These are phyloP conservation scores for Lolium multiflorum DNA, from an alignment of 176 grass and related monocot species.

Conservation along the genomic window DNA sequence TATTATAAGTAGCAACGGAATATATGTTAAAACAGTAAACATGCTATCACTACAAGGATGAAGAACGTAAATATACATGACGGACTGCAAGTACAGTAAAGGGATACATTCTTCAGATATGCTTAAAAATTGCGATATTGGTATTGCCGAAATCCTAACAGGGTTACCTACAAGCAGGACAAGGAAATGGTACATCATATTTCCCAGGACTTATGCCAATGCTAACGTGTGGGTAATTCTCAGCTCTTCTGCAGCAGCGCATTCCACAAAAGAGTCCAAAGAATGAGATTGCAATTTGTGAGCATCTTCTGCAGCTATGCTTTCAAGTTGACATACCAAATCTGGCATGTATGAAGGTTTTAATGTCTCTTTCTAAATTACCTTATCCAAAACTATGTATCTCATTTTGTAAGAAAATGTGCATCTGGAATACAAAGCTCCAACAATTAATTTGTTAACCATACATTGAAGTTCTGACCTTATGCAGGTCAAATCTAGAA, in stretches of 20 bases:
- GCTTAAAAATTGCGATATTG: background rate
- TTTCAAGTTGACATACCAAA: too few species aligned
- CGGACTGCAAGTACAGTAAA: too few species aligned
- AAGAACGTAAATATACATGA: too few species aligned
- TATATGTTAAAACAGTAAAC: too few species aligned
- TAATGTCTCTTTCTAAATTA: constrained; percentile 8
- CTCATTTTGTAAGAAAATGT: too few species aligned
- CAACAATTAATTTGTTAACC: too few species aligned
- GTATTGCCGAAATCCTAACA: constrained; percentile 4
- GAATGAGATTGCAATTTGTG: constrained; percentile 44
- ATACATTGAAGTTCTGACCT: constrained; percentile 28
- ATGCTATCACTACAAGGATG: too few species aligned
- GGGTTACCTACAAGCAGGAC: background rate
- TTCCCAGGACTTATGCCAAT: background rate
- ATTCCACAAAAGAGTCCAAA: constrained; percentile 38
- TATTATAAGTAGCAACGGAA: too few species aligned
- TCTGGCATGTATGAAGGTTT: too few species aligned
- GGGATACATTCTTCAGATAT: too few species aligned
- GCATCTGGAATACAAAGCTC: background rate
- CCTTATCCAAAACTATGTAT: constrained; percentile 31
- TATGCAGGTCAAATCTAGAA: constrained; percentile 40
- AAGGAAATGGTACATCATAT: background rate
- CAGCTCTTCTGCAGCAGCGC: too few species aligned
- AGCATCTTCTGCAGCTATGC: too few species aligned
- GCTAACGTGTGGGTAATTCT: constrained; percentile 36